phyloP scores from a whole-genome alignment of 2,329 filamentous ascomycete species.

The Graphilbum sp. region DNA sequence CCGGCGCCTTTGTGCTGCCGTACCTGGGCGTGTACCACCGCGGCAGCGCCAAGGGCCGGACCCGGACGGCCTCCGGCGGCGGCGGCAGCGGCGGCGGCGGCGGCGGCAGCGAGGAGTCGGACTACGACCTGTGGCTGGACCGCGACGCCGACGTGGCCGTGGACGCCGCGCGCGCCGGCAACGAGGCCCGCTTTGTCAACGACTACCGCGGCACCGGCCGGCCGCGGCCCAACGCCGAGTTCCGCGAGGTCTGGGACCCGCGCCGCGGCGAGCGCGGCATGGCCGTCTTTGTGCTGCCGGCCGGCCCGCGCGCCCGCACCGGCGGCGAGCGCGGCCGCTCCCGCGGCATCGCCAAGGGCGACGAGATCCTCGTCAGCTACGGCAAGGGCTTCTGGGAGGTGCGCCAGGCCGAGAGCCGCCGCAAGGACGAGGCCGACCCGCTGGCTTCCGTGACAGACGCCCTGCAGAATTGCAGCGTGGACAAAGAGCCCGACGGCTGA shows the following conservation, averaged over 20 bases:
- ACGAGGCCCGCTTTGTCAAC: constrained; percentile 51
- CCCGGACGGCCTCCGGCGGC: too few species aligned
- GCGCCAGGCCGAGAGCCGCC: constrained; percentile 23
- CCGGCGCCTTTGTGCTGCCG: constrained; percentile 40
- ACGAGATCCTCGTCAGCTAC: constrained; percentile 51
- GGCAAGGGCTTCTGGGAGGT: constrained; percentile 50
- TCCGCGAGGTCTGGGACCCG: constrained; percentile 39
- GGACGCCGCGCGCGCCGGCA: constrained; percentile 40
- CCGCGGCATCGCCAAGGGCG: constrained; percentile 34
- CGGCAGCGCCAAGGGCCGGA: too few species aligned
- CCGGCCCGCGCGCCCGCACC: constrained; percentile 18
- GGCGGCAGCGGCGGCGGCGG: constrained; percentile 15
- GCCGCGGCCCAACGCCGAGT: constrained; percentile 38
- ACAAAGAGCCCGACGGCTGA: not conserved
- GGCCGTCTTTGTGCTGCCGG: constrained; percentile 38
- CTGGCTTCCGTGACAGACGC: not conserved
- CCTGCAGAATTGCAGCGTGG: not conserved
- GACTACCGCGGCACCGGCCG: constrained; percentile 42
- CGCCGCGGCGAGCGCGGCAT: constrained; percentile 35
- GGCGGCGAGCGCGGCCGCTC: constrained; percentile 5
- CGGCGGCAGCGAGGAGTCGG: constrained; percentile 24
- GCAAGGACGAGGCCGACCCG: not conserved
- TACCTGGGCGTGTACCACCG: constrained; percentile 45
- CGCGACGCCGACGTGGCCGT: constrained; percentile 39
- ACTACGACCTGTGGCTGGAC: constrained; percentile 51